phyloP scores from a whole-genome alignment of 805 yeast genomes.

The Monosporozyma servazzii region DNA sequence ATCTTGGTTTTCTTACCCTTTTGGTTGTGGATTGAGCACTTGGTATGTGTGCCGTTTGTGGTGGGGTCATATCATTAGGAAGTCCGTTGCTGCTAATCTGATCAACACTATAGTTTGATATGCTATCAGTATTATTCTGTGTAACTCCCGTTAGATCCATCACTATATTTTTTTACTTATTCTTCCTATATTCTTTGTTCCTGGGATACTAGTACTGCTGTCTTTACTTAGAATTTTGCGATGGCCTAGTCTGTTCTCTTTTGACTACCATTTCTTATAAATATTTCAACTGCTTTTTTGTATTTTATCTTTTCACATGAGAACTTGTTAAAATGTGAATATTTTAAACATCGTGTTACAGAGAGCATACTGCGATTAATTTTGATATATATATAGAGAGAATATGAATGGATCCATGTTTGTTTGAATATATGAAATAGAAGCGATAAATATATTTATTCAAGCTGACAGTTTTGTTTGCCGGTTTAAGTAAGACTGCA shows the following conservation, averaged over 20 bases:
- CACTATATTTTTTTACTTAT: not conserved
- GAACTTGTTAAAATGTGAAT: not conserved
- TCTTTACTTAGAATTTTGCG: not conserved
- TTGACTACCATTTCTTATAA: not conserved
- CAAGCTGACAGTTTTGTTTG: too few relatives aligned
- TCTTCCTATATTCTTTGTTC: too few relatives aligned
- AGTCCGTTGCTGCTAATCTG: not conserved
- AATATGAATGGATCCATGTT: too few relatives aligned
- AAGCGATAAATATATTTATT: too few relatives aligned
- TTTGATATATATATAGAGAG: not conserved
- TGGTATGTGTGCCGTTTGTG: not conserved
- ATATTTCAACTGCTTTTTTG: not conserved
- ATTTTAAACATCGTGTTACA: not conserved
- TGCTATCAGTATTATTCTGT: not conserved
- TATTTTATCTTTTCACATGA: not conserved
- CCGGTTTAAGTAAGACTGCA: too few relatives aligned
- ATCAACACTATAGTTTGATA: not conserved
- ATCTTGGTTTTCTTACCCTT: slow-evolving; percentile 8
- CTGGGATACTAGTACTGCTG: too few relatives aligned
- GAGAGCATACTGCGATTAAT: not conserved
- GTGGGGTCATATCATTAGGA: not conserved
- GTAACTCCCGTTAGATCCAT: not conserved
- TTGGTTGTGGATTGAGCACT: not conserved
- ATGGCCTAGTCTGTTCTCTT: not conserved
- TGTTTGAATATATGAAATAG: too few relatives aligned